Conservation (phyloP, 2,329 filamentous ascomycete species). For the Alternaria longipes region DNA sequence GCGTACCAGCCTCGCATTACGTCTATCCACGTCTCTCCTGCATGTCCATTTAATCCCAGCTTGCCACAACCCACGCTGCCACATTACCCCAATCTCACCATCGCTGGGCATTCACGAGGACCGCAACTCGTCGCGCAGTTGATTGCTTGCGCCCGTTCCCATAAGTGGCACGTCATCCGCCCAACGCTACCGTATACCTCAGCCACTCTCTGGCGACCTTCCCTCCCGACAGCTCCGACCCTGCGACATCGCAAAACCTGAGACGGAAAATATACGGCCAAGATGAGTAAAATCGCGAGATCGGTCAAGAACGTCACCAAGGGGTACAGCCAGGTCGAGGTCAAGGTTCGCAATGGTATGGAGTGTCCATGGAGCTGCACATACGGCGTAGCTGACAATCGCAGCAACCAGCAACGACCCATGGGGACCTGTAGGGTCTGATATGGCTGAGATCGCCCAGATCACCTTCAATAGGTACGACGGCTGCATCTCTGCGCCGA, state of each 20-base stretch:
- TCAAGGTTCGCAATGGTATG: constrained; percentile 75
- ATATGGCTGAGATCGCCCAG: constrained; percentile 98
- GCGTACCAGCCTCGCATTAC: constrained; percentile 22
- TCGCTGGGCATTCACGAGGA: constrained; percentile 6
- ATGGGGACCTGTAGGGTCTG: constrained; percentile 96
- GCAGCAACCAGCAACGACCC: constrained; percentile 97
- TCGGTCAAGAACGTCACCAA: constrained; percentile 99
- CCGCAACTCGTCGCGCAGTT: constrained; percentile 2
- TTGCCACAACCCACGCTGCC: constrained; percentile 17
- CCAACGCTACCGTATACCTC: constrained; percentile 16
- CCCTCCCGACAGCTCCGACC: constrained; percentile 15
- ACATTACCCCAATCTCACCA: constrained; percentile 6
- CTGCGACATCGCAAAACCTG: background rate
- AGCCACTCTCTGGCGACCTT: constrained; percentile 19
- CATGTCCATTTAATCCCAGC: constrained; percentile 17
- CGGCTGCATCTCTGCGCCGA: constrained; percentile 4
- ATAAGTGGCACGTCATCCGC: constrained; percentile 20
- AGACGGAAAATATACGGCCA: constrained; percentile 32
- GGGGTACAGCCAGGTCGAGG: constrained; percentile 94
- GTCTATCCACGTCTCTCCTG: constrained; percentile 19
- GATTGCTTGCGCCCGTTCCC: constrained; percentile 15
- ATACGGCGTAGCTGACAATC: constrained; percentile 36
- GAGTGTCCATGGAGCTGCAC: background rate
- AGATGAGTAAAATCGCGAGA: constrained; percentile 96
- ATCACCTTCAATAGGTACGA: constrained; percentile 97